A percentile compares a stretch with the other conserved stretches of the same genome.
Evolutionary conservation across 2,329 filamentous ascomycete species (phyloP).

Genomic region (Penicillium sp.): DNA sequence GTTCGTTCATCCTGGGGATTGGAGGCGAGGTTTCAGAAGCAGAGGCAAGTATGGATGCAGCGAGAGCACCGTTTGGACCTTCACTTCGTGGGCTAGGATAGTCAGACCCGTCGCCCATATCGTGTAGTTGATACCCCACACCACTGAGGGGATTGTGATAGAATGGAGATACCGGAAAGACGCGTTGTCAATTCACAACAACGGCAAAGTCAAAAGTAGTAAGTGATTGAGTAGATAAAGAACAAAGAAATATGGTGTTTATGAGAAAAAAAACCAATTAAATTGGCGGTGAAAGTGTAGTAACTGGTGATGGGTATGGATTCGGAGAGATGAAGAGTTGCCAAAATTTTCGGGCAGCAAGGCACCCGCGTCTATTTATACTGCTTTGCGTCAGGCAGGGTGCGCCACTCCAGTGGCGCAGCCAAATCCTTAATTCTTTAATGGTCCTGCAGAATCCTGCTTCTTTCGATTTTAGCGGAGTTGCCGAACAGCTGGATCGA

Average conservation of each 20-base stretch:
- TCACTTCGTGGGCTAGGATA: constrained; percentile 47
- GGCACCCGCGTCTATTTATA: constrained; percentile 22
- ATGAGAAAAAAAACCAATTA: background rate
- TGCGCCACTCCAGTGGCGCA: constrained; percentile 21
- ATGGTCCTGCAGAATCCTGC: background rate
- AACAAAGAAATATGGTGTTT: background rate
- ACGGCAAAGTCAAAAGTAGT: background rate
- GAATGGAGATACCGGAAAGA: constrained; percentile 23
- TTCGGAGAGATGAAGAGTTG: constrained; percentile 16
- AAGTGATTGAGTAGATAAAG: background rate
- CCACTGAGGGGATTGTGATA: constrained; percentile 23
- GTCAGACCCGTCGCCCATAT: constrained; percentile 45
- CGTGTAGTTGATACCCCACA: constrained; percentile 33
- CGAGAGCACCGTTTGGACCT: constrained; percentile 37
- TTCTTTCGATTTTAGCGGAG: constrained; percentile 6
- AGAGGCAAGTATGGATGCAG: constrained; percentile 36
- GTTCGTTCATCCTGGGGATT: constrained; percentile 39
- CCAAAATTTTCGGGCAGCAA: constrained; percentile 32
- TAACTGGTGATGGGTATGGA: constrained; percentile 14
- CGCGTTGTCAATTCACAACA: constrained; percentile 19
- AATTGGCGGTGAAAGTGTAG: constrained; percentile 8
- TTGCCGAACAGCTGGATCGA: constrained; percentile 9
- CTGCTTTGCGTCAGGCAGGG: constrained; percentile 1
- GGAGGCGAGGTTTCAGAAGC: constrained; percentile 35
- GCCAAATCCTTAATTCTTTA: constrained; percentile 2